Base-by-base conservation (phyloP, 176 grass and related monocot species). In the Tuctoria greenei region DNA sequence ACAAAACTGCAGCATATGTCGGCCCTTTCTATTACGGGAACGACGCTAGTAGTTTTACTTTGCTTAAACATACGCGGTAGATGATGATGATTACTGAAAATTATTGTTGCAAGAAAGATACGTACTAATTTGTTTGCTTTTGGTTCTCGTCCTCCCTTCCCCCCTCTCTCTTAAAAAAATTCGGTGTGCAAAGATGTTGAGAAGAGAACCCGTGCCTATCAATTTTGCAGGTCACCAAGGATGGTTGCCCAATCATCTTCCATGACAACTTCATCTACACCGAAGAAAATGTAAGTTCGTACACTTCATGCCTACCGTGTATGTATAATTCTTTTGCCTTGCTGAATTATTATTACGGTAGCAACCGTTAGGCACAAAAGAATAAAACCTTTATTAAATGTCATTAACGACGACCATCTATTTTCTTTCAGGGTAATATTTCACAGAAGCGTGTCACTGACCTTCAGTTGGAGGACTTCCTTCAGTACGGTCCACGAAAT, bases 161-260 rank as follows among this genome's bases (percentile, higher is more conserved):
- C 69, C 69, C 37, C 23, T 66, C 50, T 80, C 16, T 41, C 59
- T 66, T 26, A 24, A 72, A 86, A 86, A 76, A 72, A 73, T 67
- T 90, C 66, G 77, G 65, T 90, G 64, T 79, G 69, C 63, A 83
- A 79, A 90, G 84, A 80, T 83, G 75, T 66, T 86, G 66, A 83
- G 80, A 90, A 90, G 79, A 28, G 71, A 86, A 61, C 64, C 67
- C 67, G 54, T 82, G 74, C 77, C 82, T 87, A 87, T 87, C 85
- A 54, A 62, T 93, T 92, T 83, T 90, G 81, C 72, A 98, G 95
- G 95, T 94, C 45, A 94, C 91, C 10, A 94, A 73, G 60, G 95
- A 98, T 55, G 89, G 55, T 0, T 82, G 71, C 69, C 82, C 91
- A n/a, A 67, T 94, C 81, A 90, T 98, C 80, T 98, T 98, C 84